A percentile compares a stretch with the other conserved stretches of the same genome.
These are phyloP conservation scores for Scheffersomyces stambukii DNA, from an alignment of 1,139 yeast genomes.

Conservation along the genomic window DNA sequence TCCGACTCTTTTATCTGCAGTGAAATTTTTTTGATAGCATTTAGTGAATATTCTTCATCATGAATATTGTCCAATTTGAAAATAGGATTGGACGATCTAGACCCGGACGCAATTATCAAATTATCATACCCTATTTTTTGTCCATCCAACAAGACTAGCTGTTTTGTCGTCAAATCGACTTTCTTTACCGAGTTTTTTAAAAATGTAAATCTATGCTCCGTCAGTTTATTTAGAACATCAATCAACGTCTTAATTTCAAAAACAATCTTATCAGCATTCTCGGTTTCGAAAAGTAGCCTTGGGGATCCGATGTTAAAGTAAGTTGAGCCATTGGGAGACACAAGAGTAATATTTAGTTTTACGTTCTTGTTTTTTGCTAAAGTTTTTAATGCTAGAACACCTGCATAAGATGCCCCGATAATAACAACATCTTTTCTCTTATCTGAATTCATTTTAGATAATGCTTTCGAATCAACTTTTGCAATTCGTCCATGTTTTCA, in stretches of 20 bases:
- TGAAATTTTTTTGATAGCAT: constrained; percentile 13
- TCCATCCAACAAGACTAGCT: constrained; percentile 10
- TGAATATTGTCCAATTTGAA: constrained; percentile 20
- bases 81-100: constrained; percentile 18
- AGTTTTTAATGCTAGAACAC: constrained; percentile 20
- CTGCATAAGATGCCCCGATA: constrained; percentile 37
- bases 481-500: constrained; percentile 1
- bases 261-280: constrained; percentile 13
- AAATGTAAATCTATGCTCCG: constrained; percentile 12
- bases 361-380: constrained; percentile 6
- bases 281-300: constrained; percentile 25
- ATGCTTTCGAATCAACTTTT: background rate
- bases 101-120: constrained; percentile 32
- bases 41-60: constrained; percentile 13
- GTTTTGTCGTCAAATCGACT: constrained; percentile 18
- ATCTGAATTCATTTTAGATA: constrained; percentile 1
- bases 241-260: constrained; percentile 17
- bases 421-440: constrained; percentile 17
- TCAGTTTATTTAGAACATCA: constrained; percentile 9
- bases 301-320: constrained; percentile 27
- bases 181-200: constrained; percentile 19
- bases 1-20: constrained; percentile 16
- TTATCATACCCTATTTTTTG: constrained; percentile 20
- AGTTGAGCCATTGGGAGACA: constrained; percentile 17
- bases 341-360: constrained; percentile 12